phyloP scores from a whole-genome alignment of 2,329 filamentous ascomycete species.

The Apiospora pterosperma region DNA sequence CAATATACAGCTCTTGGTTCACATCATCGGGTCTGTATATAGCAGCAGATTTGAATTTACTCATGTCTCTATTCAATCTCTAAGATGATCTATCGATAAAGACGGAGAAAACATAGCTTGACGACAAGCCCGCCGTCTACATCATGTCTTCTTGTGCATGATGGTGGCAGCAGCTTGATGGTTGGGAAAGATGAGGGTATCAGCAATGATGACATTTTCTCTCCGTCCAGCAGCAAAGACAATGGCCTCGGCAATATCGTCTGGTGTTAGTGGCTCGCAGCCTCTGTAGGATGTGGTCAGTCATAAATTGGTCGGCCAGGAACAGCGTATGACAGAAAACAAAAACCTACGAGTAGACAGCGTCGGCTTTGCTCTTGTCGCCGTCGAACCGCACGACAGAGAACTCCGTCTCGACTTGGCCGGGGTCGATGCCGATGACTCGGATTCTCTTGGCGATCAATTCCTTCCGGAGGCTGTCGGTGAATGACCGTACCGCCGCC shows the following conservation, averaged over 20 bases:
- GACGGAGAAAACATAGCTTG: too few relatives aligned
- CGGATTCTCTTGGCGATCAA: conserved; percentile 66
- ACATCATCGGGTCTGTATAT: too few relatives aligned
- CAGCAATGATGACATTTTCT: conserved; percentile 78
- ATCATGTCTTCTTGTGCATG: conserved; percentile 28
- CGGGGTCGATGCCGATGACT: conserved; percentile 72
- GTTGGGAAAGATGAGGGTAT: conserved; percentile 71
- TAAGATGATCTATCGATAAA: too few relatives aligned
- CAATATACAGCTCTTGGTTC: too few relatives aligned
- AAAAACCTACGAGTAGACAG: conserved; percentile 60
- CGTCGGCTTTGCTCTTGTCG: conserved; percentile 74
- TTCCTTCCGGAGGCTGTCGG: conserved; percentile 67
- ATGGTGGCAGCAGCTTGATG: conserved; percentile 54
- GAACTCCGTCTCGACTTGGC: conserved; percentile 80
- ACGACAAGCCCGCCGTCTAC: too few relatives aligned
- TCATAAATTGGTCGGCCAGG: too few relatives aligned
- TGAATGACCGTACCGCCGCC: conserved; percentile 70
- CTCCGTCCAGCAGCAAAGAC: conserved; percentile 73
- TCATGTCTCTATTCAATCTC: too few relatives aligned
- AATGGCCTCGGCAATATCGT: conserved; percentile 75
- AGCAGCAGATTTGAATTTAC: too few relatives aligned
- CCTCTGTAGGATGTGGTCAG: conserved; percentile 21
- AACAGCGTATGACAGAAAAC: too few relatives aligned
- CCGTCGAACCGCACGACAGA: conserved; percentile 72
- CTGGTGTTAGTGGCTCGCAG: conserved; percentile 66